Conservation (phyloP, 306 rosid species). For the Cucumis sativus region DNA sequence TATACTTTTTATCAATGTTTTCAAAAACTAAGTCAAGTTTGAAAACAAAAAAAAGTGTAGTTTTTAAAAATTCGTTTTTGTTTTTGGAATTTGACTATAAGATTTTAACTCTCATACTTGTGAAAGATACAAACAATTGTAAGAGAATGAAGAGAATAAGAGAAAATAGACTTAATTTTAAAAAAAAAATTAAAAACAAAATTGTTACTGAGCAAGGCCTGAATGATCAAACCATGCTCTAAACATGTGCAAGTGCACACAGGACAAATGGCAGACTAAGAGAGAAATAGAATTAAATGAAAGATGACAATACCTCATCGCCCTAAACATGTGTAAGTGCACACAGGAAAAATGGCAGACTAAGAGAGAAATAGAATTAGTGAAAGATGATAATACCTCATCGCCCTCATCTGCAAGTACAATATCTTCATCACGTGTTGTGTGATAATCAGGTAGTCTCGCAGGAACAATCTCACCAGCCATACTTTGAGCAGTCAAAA, state of each 20-base stretch:
- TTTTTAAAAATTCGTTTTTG: too few species aligned
- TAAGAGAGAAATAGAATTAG: not conserved
- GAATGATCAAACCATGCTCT: not conserved
- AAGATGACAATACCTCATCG: slow-evolving; percentile 55
- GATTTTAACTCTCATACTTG: too few species aligned
- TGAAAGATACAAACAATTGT: too few species aligned
- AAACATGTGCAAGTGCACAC: not conserved
- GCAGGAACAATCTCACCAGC: slow-evolving; percentile 37
- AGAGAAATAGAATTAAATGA: not conserved
- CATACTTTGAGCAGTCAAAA: slow-evolving; percentile 85
- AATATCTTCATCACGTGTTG: slow-evolving; percentile 35
- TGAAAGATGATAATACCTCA: slow-evolving; percentile 44
- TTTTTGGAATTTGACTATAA: too few species aligned
- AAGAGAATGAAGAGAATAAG: too few species aligned
- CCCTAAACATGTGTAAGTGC: slow-evolving; percentile 31
- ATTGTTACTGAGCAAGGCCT: too few species aligned
- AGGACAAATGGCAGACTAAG: not conserved
- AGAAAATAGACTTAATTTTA: too few species aligned
- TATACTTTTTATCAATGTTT: too few species aligned
- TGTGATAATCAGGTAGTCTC: slow-evolving; percentile 39
- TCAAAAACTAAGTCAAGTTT: too few species aligned
- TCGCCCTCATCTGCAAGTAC: slow-evolving; percentile 91
- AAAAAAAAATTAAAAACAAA: too few species aligned
- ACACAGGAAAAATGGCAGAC: not conserved
- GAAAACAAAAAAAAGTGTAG: too few species aligned